Evolutionary conservation across 352 stramenopile species (phyloP).

Genomic region (Pythium folliculosum): DNA sequence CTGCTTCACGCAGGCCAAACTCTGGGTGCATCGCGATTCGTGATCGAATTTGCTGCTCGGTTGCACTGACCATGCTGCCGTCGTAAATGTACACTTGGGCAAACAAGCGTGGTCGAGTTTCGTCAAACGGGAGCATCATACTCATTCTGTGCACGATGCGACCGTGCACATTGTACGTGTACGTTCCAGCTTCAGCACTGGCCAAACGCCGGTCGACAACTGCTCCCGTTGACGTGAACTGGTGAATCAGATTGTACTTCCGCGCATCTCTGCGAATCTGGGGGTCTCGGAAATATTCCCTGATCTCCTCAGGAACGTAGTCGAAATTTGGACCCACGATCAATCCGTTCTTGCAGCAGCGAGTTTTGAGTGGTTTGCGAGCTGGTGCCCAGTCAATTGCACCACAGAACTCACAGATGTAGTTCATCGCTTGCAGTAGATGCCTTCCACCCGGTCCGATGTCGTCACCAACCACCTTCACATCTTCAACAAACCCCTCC

Average conservation of each 20-base stretch:
- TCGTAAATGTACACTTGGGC: conserved; percentile 7
- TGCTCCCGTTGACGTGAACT: conserved; percentile 6
- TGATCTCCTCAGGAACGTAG: background rate
- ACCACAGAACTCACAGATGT: background rate
- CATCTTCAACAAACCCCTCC: background rate
- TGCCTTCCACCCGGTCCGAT: background rate
- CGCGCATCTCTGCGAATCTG: background rate
- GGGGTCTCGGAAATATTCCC: background rate
- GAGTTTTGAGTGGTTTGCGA: background rate
- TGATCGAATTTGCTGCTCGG: background rate
- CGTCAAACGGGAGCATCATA: background rate
- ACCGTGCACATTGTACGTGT: conserved; percentile 6
- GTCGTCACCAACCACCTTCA: background rate
- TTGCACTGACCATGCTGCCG: background rate
- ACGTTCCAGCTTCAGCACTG: background rate
- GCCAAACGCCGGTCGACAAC: background rate
- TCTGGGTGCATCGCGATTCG: background rate
- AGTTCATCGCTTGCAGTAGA: background rate
- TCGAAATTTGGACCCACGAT: background rate
- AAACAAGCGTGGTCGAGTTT: background rate
- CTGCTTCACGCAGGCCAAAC: background rate
- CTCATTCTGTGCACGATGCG: background rate
- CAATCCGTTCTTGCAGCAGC: background rate
- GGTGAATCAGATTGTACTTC: conserved; percentile 1
- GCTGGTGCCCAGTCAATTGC: background rate